These are phyloP conservation scores for Hansenula anomala DNA, from an alignment of 1,139 yeast genomes.

Conservation along the genomic window DNA sequence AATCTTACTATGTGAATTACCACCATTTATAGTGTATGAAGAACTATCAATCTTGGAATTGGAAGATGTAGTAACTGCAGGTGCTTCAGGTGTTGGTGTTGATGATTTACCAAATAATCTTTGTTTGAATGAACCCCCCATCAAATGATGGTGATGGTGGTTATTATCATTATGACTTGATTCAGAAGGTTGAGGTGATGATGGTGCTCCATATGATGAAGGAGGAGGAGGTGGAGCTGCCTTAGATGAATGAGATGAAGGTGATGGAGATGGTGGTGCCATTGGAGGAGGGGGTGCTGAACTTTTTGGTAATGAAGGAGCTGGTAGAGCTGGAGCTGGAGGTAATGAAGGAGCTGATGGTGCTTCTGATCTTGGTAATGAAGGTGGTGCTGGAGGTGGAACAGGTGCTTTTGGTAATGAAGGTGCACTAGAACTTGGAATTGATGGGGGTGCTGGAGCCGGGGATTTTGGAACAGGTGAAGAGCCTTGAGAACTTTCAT, in stretches of 20 bases:
- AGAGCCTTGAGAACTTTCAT: slow-evolving; percentile 10
- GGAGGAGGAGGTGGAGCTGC: slow-evolving; percentile 21
- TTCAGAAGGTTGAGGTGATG: slow-evolving; percentile 12
- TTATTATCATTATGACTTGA: slow-evolving; percentile 1
- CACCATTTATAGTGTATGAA: slow-evolving; percentile 23
- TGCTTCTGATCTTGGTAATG: slow-evolving; percentile 3
- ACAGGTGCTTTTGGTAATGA: slow-evolving; percentile 17
- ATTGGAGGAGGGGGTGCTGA: no score
- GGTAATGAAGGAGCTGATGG: slow-evolving; percentile 9
- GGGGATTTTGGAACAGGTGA: slow-evolving; percentile 19
- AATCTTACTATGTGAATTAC: slow-evolving; percentile 28
- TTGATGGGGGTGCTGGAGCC: slow-evolving; percentile 12
- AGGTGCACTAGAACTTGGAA: slow-evolving; percentile 10
- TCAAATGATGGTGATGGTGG: slow-evolving; percentile 1
- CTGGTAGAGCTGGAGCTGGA: slow-evolving; percentile 23
- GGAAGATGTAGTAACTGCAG: background rate
- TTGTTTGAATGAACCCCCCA: slow-evolving; percentile 8
- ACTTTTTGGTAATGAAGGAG: slow-evolving; percentile 27
- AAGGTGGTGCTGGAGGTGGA: slow-evolving; percentile 5
- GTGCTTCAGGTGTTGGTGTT: slow-evolving; percentile 5
- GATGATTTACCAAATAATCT: slow-evolving; percentile 13
- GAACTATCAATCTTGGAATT: slow-evolving; percentile 18
- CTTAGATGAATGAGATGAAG: no score
- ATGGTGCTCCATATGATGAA: no score
- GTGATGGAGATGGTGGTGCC: no score